These are phyloP conservation scores for Scutellaria barbata DNA, from an alignment of 257 asterid genomes.

Conservation along the genomic window DNA sequence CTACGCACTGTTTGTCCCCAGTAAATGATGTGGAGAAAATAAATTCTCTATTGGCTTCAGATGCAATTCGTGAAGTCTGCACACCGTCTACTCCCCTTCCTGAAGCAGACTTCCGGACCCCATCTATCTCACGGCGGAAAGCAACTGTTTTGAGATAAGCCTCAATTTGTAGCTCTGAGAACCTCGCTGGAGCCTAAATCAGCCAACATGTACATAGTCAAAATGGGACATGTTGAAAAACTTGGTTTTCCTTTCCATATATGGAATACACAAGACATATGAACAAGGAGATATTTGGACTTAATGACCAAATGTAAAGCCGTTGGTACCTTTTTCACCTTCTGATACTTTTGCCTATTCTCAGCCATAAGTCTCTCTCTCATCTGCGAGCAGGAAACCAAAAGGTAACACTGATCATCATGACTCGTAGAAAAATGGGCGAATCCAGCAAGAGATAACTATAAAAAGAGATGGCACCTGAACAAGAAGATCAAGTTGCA, in stretches of 20 bases:
- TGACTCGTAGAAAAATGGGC: neutral
- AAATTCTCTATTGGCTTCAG: conserved; percentile 94
- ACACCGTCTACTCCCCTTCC: conserved; percentile 90
- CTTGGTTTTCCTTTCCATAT: neutral
- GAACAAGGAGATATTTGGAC: neutral
- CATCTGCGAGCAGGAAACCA: conserved; percentile 65
- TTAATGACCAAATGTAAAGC: neutral
- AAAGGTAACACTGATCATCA: conserved; percentile 20
- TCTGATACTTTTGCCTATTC: conserved; percentile 94
- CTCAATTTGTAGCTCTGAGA: conserved; percentile 95
- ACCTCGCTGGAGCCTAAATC: conserved; percentile 80
- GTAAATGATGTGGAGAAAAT: conserved; percentile 87
- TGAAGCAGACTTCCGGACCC: conserved; percentile 91
- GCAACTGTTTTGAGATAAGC: conserved; percentile 97
- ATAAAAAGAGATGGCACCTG: conserved; percentile 59
- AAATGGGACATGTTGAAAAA: neutral
- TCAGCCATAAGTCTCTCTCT: conserved; percentile 99
- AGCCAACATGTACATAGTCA: conserved; percentile 30
- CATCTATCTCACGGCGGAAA: conserved; percentile 94
- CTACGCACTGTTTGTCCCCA: conserved; percentile 82
- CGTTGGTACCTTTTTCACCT: conserved; percentile 84
- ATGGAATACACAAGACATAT: neutral
- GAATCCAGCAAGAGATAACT: conserved; percentile 5
- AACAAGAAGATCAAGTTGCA: conserved; percentile 99
- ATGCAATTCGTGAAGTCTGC: conserved; percentile 92